A percentile compares a stretch with the other conserved stretches of the same genome.
These are phyloP conservation scores for Penicillium cinerascens DNA, from an alignment of 495 filamentous ascomycete species.

Conservation along the genomic window DNA sequence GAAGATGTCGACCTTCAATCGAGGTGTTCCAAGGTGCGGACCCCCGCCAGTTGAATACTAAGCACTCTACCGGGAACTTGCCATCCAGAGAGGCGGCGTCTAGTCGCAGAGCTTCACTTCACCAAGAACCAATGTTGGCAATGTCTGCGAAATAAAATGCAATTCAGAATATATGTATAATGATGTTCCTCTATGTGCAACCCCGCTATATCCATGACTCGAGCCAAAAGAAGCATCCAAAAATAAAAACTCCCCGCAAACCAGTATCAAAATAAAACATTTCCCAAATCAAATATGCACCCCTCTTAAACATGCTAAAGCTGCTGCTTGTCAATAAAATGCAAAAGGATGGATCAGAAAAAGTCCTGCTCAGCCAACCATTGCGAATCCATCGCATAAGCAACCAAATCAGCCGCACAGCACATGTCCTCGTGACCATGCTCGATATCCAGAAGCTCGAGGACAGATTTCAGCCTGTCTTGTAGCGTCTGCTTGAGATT, in stretches of 20 bases:
- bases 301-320: not conserved
- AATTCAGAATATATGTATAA: not conserved
- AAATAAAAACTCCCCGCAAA: not conserved
- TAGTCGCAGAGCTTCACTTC: not conserved
- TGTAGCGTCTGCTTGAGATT: constrained; percentile 32
- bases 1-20: not conserved
- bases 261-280: not conserved
- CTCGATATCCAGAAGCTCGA: constrained; percentile 39
- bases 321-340: not conserved
- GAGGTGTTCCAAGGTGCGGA: not conserved
- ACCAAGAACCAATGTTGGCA: not conserved
- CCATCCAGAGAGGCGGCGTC: too few species aligned
- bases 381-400: constrained; percentile 45
- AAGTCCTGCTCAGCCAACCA: constrained; percentile 45
- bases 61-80: too few species aligned
- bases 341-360: constrained; percentile 17
- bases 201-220: not conserved
- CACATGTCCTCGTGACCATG: constrained; percentile 46
- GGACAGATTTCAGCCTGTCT: constrained; percentile 29
- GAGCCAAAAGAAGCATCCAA: not conserved
- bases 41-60: not conserved
- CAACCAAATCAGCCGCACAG: constrained; percentile 46
- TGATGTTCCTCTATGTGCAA: not conserved
- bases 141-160: not conserved
- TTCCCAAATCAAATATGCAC: not conserved